Base-by-base conservation (phyloP, 805 yeast species). In the Yamadazyma insecticola region DNA sequence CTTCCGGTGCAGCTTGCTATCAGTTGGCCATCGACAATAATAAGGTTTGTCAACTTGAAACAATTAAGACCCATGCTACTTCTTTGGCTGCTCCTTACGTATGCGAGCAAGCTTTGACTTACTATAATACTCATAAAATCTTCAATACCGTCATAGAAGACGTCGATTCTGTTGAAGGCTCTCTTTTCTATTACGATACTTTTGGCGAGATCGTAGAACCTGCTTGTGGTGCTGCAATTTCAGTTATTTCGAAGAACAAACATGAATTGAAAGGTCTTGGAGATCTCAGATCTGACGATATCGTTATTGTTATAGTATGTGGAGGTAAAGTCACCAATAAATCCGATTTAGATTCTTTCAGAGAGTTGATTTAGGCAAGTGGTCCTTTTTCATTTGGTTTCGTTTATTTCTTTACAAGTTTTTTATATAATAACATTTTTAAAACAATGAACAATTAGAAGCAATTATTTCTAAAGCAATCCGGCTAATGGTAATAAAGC, bases 181-280 rank as follows among this genome's bases (percentile, higher is more conserved):
- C 44, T 6, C 18, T 57, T 6, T 47, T 44, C 17, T 47, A 40
- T 29, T 49, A 47, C 29, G 60, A 57, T 32, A 29, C 16, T 1
- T 45, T 48, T 22, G 47, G 43, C 2, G 36, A 28, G n/a, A 15
- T 47, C 4, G 53, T 53, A 6, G 63, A 57, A 33, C 61, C 61
- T 2, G 60, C 64, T 6, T 57, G 63, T 47, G 62, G 62, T 4
- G 63, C 59, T 9, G 35, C 60, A 1, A 16, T 49, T 1, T 36
- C 45, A 2, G 32, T 42, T 9, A 47, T 49, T 1, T 33, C 35
- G 16, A 33, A 43, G 5, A 36, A 37, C 9, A 13, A 18, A n/a
- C 32, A 39, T 12, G 22, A 40, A 13, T 29, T 46, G 11, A 23
- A 30, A 4, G 46, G 26, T 39, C 23, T 31, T 11, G 44, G 15